Conservation (phyloP, 2,329 filamentous ascomycete genomes). For the Hypoxylon sp. region DNA sequence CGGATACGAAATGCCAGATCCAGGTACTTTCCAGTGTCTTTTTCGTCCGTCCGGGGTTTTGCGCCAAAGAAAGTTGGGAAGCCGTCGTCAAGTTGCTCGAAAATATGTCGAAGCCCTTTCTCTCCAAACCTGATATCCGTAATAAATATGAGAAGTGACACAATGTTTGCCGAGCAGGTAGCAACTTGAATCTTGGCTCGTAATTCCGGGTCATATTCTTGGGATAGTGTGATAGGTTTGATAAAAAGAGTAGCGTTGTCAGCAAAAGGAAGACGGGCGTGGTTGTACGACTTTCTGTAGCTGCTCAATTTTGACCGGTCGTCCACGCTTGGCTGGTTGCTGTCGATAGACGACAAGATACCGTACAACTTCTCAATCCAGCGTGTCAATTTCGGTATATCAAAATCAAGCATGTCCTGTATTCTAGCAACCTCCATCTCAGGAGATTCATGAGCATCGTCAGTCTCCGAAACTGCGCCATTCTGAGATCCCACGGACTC, state of each 20-base stretch:
- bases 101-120: slow-evolving; percentile 23
- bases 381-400: slow-evolving; percentile 46
- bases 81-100: slow-evolving; percentile 46
- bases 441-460: slow-evolving; percentile 36
- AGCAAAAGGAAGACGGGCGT: slow-evolving; percentile 42
- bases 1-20: slow-evolving; percentile 48
- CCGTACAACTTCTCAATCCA: slow-evolving; percentile 44
- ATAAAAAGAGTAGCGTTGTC: slow-evolving; percentile 38
- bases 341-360: slow-evolving; percentile 35
- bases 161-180: slow-evolving; percentile 45
- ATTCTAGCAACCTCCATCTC: slow-evolving; percentile 43
- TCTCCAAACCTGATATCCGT: slow-evolving; percentile 35
- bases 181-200: slow-evolving; percentile 33
- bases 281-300: slow-evolving; percentile 34
- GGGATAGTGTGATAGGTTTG: slow-evolving; percentile 34
- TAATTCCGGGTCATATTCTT: slow-evolving; percentile 30
- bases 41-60: slow-evolving; percentile 2
- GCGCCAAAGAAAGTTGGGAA: slow-evolving; percentile 43
- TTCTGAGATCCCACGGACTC: slow-evolving; percentile 12
- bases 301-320: slow-evolving; percentile 35
- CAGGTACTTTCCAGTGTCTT: slow-evolving; percentile 17
- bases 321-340: slow-evolving; percentile 28
- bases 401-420: slow-evolving; percentile 48
- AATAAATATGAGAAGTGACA: slow-evolving; percentile 45
- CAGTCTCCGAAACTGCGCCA: slow-evolving; percentile 11